Conservation (phyloP, 257 asterid species). For the Haberlea rhodopensis region DNA sequence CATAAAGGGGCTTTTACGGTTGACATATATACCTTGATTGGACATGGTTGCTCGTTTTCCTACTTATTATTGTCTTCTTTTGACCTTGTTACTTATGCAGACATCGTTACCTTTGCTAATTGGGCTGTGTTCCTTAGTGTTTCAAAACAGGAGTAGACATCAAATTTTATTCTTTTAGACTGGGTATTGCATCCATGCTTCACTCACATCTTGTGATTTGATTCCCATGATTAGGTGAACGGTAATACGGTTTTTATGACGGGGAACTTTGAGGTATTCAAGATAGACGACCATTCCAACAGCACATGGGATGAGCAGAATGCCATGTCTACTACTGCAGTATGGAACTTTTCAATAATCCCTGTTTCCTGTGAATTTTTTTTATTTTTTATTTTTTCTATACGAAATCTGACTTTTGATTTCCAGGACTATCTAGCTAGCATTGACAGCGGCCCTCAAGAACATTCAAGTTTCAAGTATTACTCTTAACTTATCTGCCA, state of each 20-base stretch:
- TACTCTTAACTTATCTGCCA: conserved; percentile 23
- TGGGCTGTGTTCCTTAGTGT: conserved; percentile 11
- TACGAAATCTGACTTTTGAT: conserved; percentile 18
- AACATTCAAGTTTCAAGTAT: conserved; percentile 67
- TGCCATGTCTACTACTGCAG: conserved; percentile 83
- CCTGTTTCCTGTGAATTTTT: conserved; percentile 18
- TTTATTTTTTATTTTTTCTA: conserved; percentile 13
- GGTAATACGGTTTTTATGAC: conserved; percentile 89
- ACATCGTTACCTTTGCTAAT: conserved; percentile 1
- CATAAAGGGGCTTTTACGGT: not conserved
- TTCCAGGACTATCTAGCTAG: conserved; percentile 74
- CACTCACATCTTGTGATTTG: conserved; percentile 12
- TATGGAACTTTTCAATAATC: conserved; percentile 39
- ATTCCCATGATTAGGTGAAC: conserved; percentile 59
- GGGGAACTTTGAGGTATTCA: conserved; percentile 80
- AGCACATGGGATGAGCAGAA: conserved; percentile 79
- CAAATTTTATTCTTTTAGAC: not conserved
- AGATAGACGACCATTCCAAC: conserved; percentile 58
- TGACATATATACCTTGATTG: not conserved
- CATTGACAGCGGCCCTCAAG: conserved; percentile 50
- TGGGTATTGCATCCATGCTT: conserved; percentile 15
- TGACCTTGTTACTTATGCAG: not conserved
- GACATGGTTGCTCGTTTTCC: not conserved
- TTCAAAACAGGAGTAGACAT: conserved; percentile 7
- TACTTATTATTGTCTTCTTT: not conserved